phyloP scores from a whole-genome alignment of 106 monocot genomes.

The Acanthochlamys bracteata region DNA sequence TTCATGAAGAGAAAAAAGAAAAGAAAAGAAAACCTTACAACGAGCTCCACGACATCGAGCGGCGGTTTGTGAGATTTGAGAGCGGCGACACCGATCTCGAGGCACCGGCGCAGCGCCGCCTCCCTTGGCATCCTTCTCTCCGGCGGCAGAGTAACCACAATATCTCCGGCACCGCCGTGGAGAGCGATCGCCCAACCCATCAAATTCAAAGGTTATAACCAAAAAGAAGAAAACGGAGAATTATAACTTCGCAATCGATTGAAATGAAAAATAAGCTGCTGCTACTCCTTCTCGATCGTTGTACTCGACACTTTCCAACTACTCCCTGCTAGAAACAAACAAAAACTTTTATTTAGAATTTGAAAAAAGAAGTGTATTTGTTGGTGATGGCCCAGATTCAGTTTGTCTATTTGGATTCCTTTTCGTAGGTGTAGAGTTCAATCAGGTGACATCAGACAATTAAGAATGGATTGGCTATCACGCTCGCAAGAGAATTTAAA shows the following conservation, averaged over 20 bases:
- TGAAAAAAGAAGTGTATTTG: too few species aligned
- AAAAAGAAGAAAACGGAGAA: not conserved
- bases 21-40: constrained; percentile 22
- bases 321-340: too few species aligned
- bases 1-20: too few species aligned
- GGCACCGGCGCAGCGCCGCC: constrained; percentile 63
- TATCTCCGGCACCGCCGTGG: constrained; percentile 94
- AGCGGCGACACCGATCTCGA: constrained; percentile 55
- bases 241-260: not conserved
- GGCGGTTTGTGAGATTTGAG: constrained; percentile 35
- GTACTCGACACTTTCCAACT: too few species aligned
- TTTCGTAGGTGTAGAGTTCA: too few species aligned
- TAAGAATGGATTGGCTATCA: too few species aligned
- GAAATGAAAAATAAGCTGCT: too few species aligned
- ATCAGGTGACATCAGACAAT: too few species aligned
- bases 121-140: constrained; percentile 54
- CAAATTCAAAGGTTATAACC: not conserved
- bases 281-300: not conserved
- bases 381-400: too few species aligned
- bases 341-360: too few species aligned
- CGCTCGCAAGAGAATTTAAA: too few species aligned
- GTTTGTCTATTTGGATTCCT: too few species aligned
- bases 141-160: constrained; percentile 39
- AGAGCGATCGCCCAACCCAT: constrained; percentile 98
- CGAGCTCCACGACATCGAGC: constrained; percentile 71